These are phyloP conservation scores for Syzygium aqueum DNA, from an alignment of 345 rosid species.

Conservation along the genomic window DNA sequence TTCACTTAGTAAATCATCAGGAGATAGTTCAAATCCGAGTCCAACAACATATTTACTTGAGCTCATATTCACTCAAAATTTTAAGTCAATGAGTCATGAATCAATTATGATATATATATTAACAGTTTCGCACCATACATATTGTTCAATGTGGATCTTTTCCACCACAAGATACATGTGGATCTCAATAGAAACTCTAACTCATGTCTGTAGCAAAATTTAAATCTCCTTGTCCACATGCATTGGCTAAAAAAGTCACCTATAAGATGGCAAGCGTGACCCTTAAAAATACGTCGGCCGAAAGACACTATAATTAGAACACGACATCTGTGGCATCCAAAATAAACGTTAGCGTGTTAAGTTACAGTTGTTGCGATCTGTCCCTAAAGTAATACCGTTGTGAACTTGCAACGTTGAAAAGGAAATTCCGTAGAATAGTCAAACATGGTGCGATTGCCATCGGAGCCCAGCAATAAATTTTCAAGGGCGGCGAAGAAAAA, in stretches of 20 bases:
- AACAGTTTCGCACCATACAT: rapidly evolving
- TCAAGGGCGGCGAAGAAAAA: neutral
- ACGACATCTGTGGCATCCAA: neutral
- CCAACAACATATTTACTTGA: too few species aligned
- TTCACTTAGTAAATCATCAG: too few species aligned
- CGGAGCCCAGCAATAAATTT: neutral
- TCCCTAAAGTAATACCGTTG: neutral
- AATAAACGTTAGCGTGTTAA: neutral
- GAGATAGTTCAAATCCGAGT: neutral
- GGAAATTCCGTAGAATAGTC: neutral
- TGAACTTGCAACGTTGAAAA: neutral
- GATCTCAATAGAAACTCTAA: too few species aligned
- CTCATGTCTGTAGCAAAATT: too few species aligned
- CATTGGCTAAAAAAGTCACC: too few species aligned
- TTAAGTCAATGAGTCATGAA: neutral
- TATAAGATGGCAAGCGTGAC: too few species aligned
- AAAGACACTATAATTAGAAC: neutral
- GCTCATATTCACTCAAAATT: neutral
- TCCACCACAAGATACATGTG: neutral
- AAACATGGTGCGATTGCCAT: neutral
- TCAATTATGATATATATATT: neutral
- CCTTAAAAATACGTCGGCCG: neutral
- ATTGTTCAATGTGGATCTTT: neutral
- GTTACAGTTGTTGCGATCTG: neutral
- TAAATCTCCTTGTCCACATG: too few species aligned